Base-by-base conservation (phyloP, 2,329 filamentous ascomycete genomes). In the Hymenoscyphus occultus region DNA sequence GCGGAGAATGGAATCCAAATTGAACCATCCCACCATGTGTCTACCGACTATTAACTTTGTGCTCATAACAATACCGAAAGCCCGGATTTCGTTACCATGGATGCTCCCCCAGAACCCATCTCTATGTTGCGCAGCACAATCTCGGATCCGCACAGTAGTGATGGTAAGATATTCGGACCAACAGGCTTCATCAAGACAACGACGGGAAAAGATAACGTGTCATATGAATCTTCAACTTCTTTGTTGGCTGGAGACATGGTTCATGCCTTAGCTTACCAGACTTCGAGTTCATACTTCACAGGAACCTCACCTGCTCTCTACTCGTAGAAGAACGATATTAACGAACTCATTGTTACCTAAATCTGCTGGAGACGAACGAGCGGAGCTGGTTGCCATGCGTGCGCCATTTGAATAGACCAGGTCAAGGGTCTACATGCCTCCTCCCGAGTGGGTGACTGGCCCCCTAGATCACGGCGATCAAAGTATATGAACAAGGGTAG, bases 1-100 rank as follows among this genome's bases (percentile, higher is more conserved):
- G 45, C 45, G 45, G 45, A 22, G 48, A 28, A 54, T 54, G 31
- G 22, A 22, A 28, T 22, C 19, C 10, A 22, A 1, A 7, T 22
- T 12, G 19, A 22, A 54, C 19, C 22, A 28, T 9, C 19, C 48
- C 2, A 51, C 48, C 19, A 54, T 19, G 22, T 13, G 48, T 54
- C 19, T 54, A 10, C 28, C 28, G 28, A 28, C 7, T 54, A 54
- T 54, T 54, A 12, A 54, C 22, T 54, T 28, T 13, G 19, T 54
- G 48, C 9, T 54, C 19, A 54, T 28, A 54, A 54, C 48, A 22
- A 54, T 54, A 54, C 48, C 48, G 48, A 54, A 54, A 54, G 22
- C 48, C 48, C 22, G 48, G 48, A 28, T 54, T 13, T 54, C 48
- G 48, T 54, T 22, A 22, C 22, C 48, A 31, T 22, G 48, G 10